These are phyloP conservation scores for Corylus americana DNA, from an alignment of 306 rosid genomes.

Conservation along the genomic window DNA sequence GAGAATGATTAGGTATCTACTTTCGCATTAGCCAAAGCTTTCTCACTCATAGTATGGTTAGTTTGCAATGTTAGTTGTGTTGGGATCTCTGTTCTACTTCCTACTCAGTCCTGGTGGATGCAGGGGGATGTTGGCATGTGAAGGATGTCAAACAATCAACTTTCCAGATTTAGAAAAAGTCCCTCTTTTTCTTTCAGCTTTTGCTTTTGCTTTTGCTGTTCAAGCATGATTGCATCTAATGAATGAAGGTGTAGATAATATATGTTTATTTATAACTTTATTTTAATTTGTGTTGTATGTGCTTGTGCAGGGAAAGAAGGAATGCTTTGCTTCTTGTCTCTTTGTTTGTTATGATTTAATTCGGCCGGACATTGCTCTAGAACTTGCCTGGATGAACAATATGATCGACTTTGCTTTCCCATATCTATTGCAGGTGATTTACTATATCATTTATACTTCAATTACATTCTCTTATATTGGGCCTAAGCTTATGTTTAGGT, in stretches of 20 bases:
- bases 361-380: conserved; percentile 81
- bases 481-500: not conserved
- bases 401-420: conserved; percentile 97
- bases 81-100: not conserved
- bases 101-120: not conserved
- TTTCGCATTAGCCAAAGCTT: too few relatives aligned
- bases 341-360: conserved; percentile 95
- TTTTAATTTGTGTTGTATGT: conserved; percentile 21
- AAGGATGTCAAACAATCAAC: not conserved
- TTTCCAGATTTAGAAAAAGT: not conserved
- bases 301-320: conserved; percentile 91
- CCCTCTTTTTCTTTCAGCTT: not conserved
- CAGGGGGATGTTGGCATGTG: not conserved
- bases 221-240: not conserved
- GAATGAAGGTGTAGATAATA: conserved; percentile 5
- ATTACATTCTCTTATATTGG: conserved; percentile 11
- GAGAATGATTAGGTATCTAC: conserved; percentile 10
- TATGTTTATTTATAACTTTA: not conserved
- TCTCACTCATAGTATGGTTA: not conserved
- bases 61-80: not conserved
- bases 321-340: conserved; percentile 96
- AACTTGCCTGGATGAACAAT: conserved; percentile 95
- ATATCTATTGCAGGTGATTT: conserved; percentile 77
- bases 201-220: not conserved
- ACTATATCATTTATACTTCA: conserved; percentile 3